Evolutionary conservation across 2,329 filamentous ascomycete genomes (phyloP), one percentile per base, ranked within the genome.

Genomic region (Bipolaris bicolor): DNA sequence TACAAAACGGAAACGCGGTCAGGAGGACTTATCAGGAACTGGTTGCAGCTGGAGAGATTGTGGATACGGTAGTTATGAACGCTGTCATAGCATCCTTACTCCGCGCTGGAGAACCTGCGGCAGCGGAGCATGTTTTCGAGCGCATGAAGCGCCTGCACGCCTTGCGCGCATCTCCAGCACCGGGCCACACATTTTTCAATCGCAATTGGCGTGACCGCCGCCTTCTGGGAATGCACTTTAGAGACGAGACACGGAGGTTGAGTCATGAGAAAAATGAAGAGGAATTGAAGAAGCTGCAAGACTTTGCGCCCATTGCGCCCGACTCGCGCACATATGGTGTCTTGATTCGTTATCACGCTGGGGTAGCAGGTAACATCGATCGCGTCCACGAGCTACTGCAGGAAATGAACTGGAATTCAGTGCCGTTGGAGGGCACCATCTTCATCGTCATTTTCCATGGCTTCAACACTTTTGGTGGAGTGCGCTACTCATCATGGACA

Each of bases 1-100:
- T 86, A 65, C 80, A 85, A 59, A 89, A 97, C 71, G 87, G 89
- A 2, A 84, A 88, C 58, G 90, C 86, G 3, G 86, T 97, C 20
- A 84, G 92, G 43, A 84, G 84, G 31, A 88, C 91, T 0, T 99
- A 97, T 75, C 85, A 84, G 61, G 87, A 92, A 20, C 89, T 97
- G 76, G 89, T 98, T n/a, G 81, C 90, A 36, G 85, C 88, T 0
- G 92, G 92, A 33, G 91, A 98, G 74, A 88, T 97, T 60, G 88
- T 99, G 53, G 94, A 98, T 74, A 93, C 91, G 0, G 83, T 90
- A 2, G 89, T 92, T 13, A 82, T 98, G 74, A 98, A 98, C 71
- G 91, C 90, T 66, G 87, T 97, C 67, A 90, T 98, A 60, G 83
- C 87, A 0, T 88, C 92, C 1, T 83, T 98, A 18, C 82, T 97